Conservation (phyloP, 2,329 filamentous ascomycete genomes). For the Aspergillus sp. region DNA sequence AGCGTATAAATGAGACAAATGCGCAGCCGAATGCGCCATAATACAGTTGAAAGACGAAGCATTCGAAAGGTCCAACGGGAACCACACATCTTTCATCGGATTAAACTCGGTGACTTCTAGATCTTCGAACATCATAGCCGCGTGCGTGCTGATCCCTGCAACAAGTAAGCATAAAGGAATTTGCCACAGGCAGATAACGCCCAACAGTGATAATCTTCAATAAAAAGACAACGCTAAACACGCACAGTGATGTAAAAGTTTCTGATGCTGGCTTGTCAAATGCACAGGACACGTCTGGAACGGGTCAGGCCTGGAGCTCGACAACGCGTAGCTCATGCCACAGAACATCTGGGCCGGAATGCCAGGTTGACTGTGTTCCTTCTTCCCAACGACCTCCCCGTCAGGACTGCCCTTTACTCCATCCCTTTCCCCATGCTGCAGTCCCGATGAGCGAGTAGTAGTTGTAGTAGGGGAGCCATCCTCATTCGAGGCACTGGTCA, state of each 20-base stretch:
- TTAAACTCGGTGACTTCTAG: conserved; percentile 25
- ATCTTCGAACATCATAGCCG: conserved; percentile 29
- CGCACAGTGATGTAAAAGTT: conserved; percentile 34
- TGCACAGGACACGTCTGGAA: conserved; percentile 32
- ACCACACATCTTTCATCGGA: conserved; percentile 38
- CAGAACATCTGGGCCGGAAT: conserved; percentile 12
- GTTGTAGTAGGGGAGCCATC: not conserved
- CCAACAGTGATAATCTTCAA: too few relatives aligned
- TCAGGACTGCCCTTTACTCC: not conserved
- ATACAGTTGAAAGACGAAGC: conserved; percentile 37
- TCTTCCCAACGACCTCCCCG: not conserved
- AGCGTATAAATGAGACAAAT: conserved; percentile 31
- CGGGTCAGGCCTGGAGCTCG: conserved; percentile 24
- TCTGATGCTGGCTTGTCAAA: conserved; percentile 30
- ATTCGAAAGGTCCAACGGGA: conserved; percentile 38
- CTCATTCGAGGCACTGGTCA: not conserved
- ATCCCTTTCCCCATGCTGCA: not conserved
- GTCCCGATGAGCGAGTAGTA: not conserved
- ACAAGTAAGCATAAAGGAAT: too few relatives aligned
- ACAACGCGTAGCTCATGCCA: conserved; percentile 27
- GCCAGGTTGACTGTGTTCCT: not conserved
- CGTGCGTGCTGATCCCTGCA: conserved; percentile 25
- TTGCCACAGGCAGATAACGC: too few relatives aligned
- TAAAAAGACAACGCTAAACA: too few relatives aligned
- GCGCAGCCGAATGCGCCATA: conserved; percentile 39